Evolutionary conservation across 1,284 basidiomycete genomes (phyloP), one percentile per base, ranked within the genome.

Genomic region (Melanopsichium pennsylvanicum): DNA sequence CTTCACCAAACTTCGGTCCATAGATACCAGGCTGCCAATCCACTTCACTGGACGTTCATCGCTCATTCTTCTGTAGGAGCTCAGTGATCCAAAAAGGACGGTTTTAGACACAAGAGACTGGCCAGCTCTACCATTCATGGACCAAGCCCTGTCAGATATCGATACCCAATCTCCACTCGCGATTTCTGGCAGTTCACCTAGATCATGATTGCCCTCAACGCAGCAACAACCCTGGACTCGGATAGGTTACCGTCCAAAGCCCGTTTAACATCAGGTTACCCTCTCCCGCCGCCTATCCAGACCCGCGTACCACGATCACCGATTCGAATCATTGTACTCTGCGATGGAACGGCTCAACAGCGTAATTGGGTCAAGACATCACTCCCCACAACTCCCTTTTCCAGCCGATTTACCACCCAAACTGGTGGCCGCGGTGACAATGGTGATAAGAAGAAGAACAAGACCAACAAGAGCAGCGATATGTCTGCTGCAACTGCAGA

Each of bases 341-440:
- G 71, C 40, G 73, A 75, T 43, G 72, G 72, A 16, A 75, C 70
- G 0, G 61, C 55, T 9, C 66, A 70, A 50, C 45, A 57, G n/a
- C 61, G 72, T 7, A 59, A 71, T 27, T 60, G 54, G 43, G 69
- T 74, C 18, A 46, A 64, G 44, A 47, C 56, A 1, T 31, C 50
- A 4, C 27, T 21, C 21, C 21, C 29, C 39, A 48, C 26, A 8
- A 15, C 45, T 40, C 22, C 25, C n/a, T 9, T 15, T 15, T 18
- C 15, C 19, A 8, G 23, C 5, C 10, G 16, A 8, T 34, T 23
- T 9, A n/a, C n/a, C n/a, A n/a, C 12, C 22, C 18, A 25, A 26
- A 8, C 22, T 29, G 29, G 51, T 19, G 34, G 37, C 9, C n/a
- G n/a, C n/a, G 41, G 47, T 16, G 51, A 50, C 23, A 22, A 35